phyloP scores from a whole-genome alignment of 2,329 filamentous ascomycete genomes.

The Penicillium sp. region DNA sequence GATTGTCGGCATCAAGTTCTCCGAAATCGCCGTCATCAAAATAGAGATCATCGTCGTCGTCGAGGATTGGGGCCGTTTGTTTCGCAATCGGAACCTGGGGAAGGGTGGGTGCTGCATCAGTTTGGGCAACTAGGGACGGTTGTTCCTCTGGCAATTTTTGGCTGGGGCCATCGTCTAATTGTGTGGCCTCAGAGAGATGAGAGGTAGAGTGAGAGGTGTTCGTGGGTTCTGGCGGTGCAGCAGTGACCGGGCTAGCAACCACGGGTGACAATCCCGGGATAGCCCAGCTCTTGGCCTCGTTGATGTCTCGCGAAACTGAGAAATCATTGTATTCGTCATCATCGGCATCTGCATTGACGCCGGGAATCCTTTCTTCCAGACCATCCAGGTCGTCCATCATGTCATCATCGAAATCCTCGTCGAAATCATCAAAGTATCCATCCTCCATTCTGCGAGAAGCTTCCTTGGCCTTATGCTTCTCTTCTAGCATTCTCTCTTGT shows the following conservation, averaged over 20 bases:
- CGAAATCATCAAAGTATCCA: conserved; percentile 42
- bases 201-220: not conserved
- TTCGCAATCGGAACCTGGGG: not conserved
- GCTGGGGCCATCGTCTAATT: not conserved
- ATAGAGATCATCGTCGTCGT: conserved; percentile 46
- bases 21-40: conserved; percentile 51
- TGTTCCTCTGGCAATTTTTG: not conserved
- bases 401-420: conserved; percentile 48
- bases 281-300: conserved; percentile 34
- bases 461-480: conserved; percentile 59
- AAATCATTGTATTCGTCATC: conserved; percentile 38
- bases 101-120: not conserved
- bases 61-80: conserved; percentile 13
- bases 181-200: not conserved
- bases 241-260: conserved; percentile 34
- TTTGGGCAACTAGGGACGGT: not conserved
- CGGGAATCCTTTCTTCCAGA: conserved; percentile 50
- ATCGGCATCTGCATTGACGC: conserved; percentile 49
- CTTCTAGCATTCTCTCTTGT: conserved; percentile 63
- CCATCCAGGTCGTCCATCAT: conserved; percentile 45
- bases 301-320: conserved; percentile 25
- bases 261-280: conserved; percentile 39
- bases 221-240: conserved; percentile 21
- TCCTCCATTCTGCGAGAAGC: conserved; percentile 41
- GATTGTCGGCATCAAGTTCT: conserved; percentile 36